Conservation (phyloP, 805 yeast genomes). For the Starmerella scarabaei region DNA sequence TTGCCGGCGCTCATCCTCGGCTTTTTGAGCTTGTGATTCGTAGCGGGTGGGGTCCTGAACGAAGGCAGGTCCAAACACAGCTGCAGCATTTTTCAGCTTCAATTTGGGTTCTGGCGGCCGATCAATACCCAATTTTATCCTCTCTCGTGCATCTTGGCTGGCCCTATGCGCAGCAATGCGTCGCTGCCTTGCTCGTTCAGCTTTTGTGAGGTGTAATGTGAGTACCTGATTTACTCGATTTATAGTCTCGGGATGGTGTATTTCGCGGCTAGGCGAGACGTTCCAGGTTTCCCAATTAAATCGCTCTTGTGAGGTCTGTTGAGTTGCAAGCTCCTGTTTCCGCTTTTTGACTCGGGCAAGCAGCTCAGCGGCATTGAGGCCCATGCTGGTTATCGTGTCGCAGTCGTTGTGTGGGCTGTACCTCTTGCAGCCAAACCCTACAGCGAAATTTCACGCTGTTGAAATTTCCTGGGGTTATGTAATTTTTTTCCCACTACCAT, state of each 20-base stretch:
- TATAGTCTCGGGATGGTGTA: conserved; percentile 2
- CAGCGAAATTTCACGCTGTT: background rate
- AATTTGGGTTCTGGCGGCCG: conserved; percentile 87
- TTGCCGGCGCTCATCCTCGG: conserved; percentile 48
- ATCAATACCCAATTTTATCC: conserved; percentile 65
- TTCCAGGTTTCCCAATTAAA: conserved; percentile 7
- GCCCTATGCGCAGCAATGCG: conserved; percentile 50
- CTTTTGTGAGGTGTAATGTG: conserved; percentile 30
- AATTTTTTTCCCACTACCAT: conserved; percentile 1
- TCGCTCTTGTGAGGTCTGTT: background rate
- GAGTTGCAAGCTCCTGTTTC: conserved; percentile 14
- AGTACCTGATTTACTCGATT: conserved; percentile 1
- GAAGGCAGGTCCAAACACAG: conserved; percentile 71
- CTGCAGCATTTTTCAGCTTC: conserved; percentile 71
- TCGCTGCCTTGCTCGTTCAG: conserved; percentile 59
- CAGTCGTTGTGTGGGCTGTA: background rate
- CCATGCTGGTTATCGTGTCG: no score
- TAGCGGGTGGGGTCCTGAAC: conserved; percentile 80
- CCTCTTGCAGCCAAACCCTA: background rate
- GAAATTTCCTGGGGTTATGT: background rate
- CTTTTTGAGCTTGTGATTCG: conserved; percentile 56
- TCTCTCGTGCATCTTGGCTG: conserved; percentile 61
- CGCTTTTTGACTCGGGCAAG: conserved; percentile 18
- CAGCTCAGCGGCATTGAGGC: conserved; percentile 13
- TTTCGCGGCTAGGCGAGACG: background rate